phyloP scores from a whole-genome alignment of 805 yeast species.

The Phaffomyces antillensis region DNA sequence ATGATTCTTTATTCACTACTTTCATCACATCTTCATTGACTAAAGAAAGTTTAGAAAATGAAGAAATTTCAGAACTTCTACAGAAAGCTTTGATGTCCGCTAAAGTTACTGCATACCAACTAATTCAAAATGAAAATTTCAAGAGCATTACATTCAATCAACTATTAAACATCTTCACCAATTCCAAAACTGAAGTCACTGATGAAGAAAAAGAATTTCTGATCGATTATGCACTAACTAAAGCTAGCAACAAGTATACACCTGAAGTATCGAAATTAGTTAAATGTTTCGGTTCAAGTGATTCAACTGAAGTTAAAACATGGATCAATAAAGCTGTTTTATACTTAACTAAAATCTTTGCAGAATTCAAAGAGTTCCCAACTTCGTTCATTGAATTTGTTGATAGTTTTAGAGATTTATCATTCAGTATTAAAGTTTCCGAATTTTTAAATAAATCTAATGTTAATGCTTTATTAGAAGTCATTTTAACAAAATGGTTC shows the following conservation, averaged over 20 bases:
- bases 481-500: conserved; percentile 46
- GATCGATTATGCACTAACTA: conserved; percentile 24
- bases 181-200: conserved; percentile 1
- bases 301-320: conserved; percentile 16
- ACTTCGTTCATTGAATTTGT: conserved; percentile 28
- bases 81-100: conserved; percentile 1
- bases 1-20: conserved; percentile 7
- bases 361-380: conserved; percentile 35
- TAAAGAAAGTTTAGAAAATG: neutral
- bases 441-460: conserved; percentile 36
- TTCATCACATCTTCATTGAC: conserved; percentile 11
- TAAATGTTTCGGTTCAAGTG: conserved; percentile 6
- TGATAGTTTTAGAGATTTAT: conserved; percentile 26
- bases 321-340: conserved; percentile 58
- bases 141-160: conserved; percentile 25
- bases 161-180: conserved; percentile 22
- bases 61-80: neutral
- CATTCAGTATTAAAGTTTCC: conserved; percentile 28
- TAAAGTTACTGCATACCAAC: conserved; percentile 10
- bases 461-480: conserved; percentile 61
- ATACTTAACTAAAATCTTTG: conserved; percentile 55
- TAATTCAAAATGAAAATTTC: conserved; percentile 24
- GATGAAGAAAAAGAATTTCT: conserved; percentile 20
- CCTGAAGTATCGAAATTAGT: conserved; percentile 24
- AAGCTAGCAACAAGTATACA: conserved; percentile 24